Percentiles rank a stretch among this genome's conserved stretches.
Conservation (phyloP, 495 filamentous ascomycete species). For the Chaetomium cochliodes region DNA sequence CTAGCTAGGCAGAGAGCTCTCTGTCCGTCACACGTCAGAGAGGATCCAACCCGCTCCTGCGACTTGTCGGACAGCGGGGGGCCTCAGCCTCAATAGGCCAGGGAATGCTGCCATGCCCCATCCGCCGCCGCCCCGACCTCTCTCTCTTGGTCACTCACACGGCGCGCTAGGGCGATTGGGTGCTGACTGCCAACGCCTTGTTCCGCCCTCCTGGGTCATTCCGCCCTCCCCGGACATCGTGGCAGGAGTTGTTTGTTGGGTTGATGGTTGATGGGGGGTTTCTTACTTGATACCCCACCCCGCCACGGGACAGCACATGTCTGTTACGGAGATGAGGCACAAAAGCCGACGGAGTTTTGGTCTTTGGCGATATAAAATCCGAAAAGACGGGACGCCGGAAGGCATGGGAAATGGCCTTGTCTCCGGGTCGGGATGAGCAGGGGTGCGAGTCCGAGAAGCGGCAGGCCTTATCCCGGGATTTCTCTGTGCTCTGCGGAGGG, state of each 20-base stretch:
- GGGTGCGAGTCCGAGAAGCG: conserved; percentile 3
- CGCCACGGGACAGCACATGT: too few species aligned
- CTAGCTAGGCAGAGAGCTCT: neutral
- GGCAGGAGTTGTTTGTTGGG: neutral
- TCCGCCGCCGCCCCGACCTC: too few species aligned
- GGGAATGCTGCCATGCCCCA: neutral
- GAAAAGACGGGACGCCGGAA: neutral
- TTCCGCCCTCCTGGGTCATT: conserved; percentile 9
- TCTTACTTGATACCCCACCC: neutral
- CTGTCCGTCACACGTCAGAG: neutral
- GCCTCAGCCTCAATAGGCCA: conserved; percentile 4
- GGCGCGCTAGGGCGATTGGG: conserved; percentile 4
- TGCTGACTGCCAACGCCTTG: conserved; percentile 20
- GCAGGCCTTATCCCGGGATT: neutral
- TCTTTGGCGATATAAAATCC: neutral
- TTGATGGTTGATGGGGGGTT: neutral
- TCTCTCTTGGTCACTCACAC: neutral
- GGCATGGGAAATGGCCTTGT: neutral
- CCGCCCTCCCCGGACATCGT: neutral
- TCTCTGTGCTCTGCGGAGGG: neutral
- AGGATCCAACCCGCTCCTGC: neutral
- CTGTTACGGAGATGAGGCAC: neutral
- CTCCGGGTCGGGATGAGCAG: neutral
- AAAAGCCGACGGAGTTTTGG: conserved; percentile 8
- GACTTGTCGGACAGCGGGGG: conserved; percentile 1